These are phyloP conservation scores for Rhodomyrtus psidioides DNA, from an alignment of 441 rosid genomes.

Conservation along the genomic window DNA sequence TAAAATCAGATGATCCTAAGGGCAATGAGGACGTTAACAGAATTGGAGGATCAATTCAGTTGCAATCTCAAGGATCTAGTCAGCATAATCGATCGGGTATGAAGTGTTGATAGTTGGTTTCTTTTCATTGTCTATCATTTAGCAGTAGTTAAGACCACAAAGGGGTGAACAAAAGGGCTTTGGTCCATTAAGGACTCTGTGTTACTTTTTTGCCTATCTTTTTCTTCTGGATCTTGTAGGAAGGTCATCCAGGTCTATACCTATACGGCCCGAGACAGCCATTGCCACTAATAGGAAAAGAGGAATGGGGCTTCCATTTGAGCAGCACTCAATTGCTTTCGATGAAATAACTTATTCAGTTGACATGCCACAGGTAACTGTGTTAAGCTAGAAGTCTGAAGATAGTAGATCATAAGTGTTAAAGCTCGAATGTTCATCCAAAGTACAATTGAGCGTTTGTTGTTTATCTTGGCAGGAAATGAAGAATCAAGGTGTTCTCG, in stretches of 20 bases:
- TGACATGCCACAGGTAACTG: not conserved
- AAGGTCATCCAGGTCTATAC: not conserved
- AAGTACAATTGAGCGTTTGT: not conserved
- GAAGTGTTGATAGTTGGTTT: not conserved
- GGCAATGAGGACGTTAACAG: not conserved
- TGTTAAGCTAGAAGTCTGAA: not conserved
- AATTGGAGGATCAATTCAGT: not conserved
- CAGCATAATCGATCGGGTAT: not conserved
- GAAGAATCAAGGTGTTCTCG: not conserved
- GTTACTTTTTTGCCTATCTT: not conserved
- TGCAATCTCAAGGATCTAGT: not conserved
- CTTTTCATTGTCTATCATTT: not conserved
- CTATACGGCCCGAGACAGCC: not conserved
- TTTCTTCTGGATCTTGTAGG: not conserved
- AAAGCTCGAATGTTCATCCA: not conserved
- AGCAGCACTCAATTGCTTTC: not conserved
- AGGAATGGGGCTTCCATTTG: not conserved
- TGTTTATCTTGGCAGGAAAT: not conserved
- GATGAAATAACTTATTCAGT: not conserved
- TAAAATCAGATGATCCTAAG: not conserved
- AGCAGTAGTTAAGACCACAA: not conserved
- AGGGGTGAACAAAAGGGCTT: not conserved
- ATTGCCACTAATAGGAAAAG: not conserved
- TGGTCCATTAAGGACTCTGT: not conserved
- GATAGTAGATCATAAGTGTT: not conserved